A percentile compares a stretch with the other conserved stretches of the same genome.
Evolutionary conservation across 2,329 filamentous ascomycete genomes (phyloP).

Genomic region (Trichophyton simii): DNA sequence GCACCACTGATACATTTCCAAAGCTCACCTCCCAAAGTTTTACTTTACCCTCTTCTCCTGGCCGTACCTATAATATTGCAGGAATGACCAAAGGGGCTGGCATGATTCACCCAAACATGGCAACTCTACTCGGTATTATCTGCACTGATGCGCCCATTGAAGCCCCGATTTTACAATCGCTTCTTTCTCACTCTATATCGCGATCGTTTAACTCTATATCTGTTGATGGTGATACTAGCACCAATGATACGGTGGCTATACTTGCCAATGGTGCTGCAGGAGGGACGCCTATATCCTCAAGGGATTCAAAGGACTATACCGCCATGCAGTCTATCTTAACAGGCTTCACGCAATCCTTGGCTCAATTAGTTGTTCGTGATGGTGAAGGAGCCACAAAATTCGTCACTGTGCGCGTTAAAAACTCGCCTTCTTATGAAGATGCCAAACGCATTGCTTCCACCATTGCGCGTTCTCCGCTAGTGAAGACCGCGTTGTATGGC

Average conservation of each 20-base stretch:
- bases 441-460: slow-evolving; percentile 72
- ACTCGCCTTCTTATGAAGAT: slow-evolving; percentile 55
- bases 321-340: slow-evolving; percentile 61
- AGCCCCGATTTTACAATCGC: slow-evolving; percentile 50
- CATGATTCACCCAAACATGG: slow-evolving; percentile 99
- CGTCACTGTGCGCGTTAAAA: slow-evolving; percentile 75
- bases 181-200: slow-evolving; percentile 63
- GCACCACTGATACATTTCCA: slow-evolving; percentile 96
- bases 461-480: slow-evolving; percentile 81
- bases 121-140: slow-evolving; percentile 80
- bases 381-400: slow-evolving; percentile 98
- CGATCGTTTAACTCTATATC: slow-evolving; percentile 94
- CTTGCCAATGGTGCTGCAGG: slow-evolving; percentile 92
- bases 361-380: slow-evolving; percentile 87
- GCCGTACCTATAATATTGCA: slow-evolving; percentile 66
- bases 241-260: slow-evolving; percentile 88
- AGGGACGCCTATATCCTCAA: slow-evolving; percentile 48
- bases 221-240: slow-evolving; percentile 92
- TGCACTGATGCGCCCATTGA: slow-evolving; percentile 81
- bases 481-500: slow-evolving; percentile 95
- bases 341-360: slow-evolving; percentile 67
- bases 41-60: slow-evolving; percentile 65
- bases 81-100: slow-evolving; percentile 97
- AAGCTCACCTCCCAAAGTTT: slow-evolving; percentile 84
- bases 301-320: slow-evolving; percentile 47